Evolutionary conservation across 2,329 filamentous ascomycete species (phyloP), one percentile per base, ranked within the genome.

Genomic region (Botrytis hyacinthi): DNA sequence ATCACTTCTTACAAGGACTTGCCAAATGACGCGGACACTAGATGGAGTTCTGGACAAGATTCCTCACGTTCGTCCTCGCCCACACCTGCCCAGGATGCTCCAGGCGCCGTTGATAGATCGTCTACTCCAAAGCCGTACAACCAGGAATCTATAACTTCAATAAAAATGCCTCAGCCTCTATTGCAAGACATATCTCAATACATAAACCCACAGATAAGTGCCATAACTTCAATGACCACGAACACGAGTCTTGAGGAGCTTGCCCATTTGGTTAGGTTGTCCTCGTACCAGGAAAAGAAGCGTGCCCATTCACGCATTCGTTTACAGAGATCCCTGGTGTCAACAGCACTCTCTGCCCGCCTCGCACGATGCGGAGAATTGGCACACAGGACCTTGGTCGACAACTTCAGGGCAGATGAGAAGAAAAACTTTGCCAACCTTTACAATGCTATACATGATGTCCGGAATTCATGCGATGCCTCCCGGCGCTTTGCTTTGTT

Each of bases 261-360:
- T 77, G 92, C 92, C 70, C 92, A 94, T 81, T 83, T 95, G 78
- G 91, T 94, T 76, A 90, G 92, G 75, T 85, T 94, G 75, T 92
- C 92, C 81, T 92, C 91, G 79, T 94, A 94, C 81, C 93, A 95
- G 83, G 91, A 93, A 85, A 91, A 92, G 85, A 92, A 93, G 85
- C 89, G 92, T 83, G 86, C 88, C 76, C 91, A 91, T 80, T 92
- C 91, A 63, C 88, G 93, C 77, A 86, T 92, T 76, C 90, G 92
- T 73, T 86, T 96, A 71, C 92, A 94, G 81, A 87, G 91, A 80
- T 92, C 89, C 80, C 85, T 95, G 75, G 88, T 95, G 71, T 92
- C 91, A 32, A 93, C 91, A 61, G 92, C 92, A 57, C 85, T 94
- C 74, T 93, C 91, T 76, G 89, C 91, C 74, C 91, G 93, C 73